Evolutionary conservation across 441 rosid species (phyloP), one percentile per base, ranked within the genome.

Genomic region (Gossypium lobatum): DNA sequence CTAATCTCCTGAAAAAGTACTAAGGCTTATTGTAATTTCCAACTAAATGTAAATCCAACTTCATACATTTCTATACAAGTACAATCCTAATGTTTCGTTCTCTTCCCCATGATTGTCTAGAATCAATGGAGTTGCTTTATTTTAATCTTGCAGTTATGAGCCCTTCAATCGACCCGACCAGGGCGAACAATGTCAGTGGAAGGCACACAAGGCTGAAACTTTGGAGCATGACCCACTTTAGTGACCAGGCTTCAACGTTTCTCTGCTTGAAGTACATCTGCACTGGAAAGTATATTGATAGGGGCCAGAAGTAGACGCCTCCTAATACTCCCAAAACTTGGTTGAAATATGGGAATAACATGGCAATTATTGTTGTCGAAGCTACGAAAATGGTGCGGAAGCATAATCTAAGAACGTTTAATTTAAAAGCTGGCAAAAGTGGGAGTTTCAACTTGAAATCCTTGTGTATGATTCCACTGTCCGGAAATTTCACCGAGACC

Each of bases 261-360:
- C 61, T 87, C 83, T 88, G 95, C 82, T 83, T 84, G 61, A 87
- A 69, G 77, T 88, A 85, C 91, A 91, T 93, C 78, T 89, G 93
- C 88, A 89, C 93, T 0, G 98, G 98, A 16, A 91, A 93, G 77
- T 93, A 82, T 46, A 91, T 79, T 10, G 88, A 83, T 80, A 91
- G 72, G 1, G 98, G 98, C 98, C 98, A 91, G 58, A 93, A 93
- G 73, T 79, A 85, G 72, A 91, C 3, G 6, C 91, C 93, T 2
- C 98, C 98, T 48, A 91, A 18, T 34, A 90, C 84, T 75, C 91
- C 98, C 48, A 91, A 55, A 2, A 91, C 90, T 63, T 88, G 86
- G 81, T 93, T 91, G 87, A 93, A 93, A 81, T 88, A 93, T 4
- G 97, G 97, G 71, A 93, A 93, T 45, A 79, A 0, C 67, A 85